Evolutionary conservation across 345 rosid species (phyloP).

Genomic region (Sisymbrium irio): DNA sequence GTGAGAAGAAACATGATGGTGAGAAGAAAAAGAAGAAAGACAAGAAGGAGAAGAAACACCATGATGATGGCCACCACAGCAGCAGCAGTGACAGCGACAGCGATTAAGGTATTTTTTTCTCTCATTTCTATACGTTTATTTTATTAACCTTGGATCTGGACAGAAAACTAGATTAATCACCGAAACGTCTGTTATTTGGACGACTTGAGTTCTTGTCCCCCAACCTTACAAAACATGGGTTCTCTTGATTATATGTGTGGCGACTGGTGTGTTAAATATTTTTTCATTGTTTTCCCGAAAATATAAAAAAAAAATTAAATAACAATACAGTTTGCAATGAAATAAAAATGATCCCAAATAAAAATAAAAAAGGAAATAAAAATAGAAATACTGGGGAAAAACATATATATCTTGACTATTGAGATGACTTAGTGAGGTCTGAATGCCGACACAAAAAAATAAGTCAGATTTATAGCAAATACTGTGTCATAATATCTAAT

Average conservation of each 20-base stretch:
- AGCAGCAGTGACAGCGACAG: conserved; percentile 76
- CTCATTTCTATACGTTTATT: not conserved
- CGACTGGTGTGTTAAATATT: not conserved
- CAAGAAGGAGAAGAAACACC: conserved; percentile 43
- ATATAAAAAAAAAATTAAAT: not conserved
- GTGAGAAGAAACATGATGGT: conserved; percentile 31
- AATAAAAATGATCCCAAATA: too few relatives aligned
- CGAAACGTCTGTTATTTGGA: not conserved
- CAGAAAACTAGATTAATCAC: not conserved
- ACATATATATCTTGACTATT: too few relatives aligned
- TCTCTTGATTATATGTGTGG: not conserved
- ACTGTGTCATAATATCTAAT: too few relatives aligned
- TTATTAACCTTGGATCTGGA: not conserved
- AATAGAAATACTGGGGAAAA: too few relatives aligned
- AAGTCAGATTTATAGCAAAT: too few relatives aligned
- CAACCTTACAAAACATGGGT: not conserved
- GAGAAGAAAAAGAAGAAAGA: conserved; percentile 49
- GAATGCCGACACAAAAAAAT: too few relatives aligned
- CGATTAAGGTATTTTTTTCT: conserved; percentile 34
- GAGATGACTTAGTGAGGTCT: too few relatives aligned
- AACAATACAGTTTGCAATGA: too few relatives aligned
- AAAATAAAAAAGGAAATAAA: too few relatives aligned
- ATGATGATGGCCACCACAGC: conserved; percentile 42
- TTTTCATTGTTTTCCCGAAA: not conserved
- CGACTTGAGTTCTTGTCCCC: not conserved